These are phyloP conservation scores for Asterochloris sp. DNA, from an alignment of 139 green algal species.

Conservation along the genomic window DNA sequence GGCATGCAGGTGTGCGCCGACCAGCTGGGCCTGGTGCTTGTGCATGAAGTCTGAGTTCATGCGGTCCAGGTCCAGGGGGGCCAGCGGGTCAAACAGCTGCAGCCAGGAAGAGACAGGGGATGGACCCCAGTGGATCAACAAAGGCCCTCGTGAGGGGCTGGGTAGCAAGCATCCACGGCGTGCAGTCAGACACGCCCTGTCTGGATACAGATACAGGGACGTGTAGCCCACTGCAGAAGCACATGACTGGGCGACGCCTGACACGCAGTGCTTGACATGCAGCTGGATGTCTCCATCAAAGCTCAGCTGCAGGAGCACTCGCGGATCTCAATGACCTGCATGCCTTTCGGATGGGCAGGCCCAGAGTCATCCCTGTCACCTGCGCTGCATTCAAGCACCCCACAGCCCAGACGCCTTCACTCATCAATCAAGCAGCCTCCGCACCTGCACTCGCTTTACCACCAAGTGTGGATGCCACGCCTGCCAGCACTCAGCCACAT, in stretches of 20 bases:
- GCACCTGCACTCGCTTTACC: no score
- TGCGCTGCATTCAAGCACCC: no score
- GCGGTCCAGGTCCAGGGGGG: slow-evolving; percentile 45
- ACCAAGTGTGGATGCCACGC: no score
- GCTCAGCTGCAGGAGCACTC: no score
- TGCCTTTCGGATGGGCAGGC: no score
- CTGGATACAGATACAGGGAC: neutral
- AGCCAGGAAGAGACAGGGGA: neutral
- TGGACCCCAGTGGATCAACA: neutral
- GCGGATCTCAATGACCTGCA: no score
- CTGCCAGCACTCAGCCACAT: no score
- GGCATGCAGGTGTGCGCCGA: slow-evolving; percentile 31
- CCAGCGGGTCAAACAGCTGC: slow-evolving; percentile 40
- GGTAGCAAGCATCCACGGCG: neutral
- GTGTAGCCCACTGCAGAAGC: neutral
- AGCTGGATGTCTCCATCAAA: no score
- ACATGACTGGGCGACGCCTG: neutral
- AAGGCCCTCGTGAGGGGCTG: neutral
- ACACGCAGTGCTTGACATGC: neutral
- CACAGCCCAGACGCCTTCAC: no score
- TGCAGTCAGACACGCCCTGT: neutral
- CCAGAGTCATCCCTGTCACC: no score
- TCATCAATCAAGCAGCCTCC: no score
- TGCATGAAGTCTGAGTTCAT: slow-evolving; percentile 55
- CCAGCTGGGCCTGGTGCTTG: slow-evolving; percentile 40